Conservation (phyloP, 495 filamentous ascomycete genomes). For the Darksidea phi region DNA sequence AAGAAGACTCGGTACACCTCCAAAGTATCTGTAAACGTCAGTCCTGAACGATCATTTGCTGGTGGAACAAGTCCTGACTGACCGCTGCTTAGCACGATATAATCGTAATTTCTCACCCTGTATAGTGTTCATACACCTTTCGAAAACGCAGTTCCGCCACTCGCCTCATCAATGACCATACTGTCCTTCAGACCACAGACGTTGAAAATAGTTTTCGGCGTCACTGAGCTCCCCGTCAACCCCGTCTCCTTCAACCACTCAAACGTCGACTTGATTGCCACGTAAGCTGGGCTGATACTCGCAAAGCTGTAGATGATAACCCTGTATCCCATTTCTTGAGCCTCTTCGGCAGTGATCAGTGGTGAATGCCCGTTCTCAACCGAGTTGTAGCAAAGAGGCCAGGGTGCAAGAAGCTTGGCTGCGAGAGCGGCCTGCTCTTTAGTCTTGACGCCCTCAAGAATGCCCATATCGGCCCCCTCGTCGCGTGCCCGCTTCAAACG, state of each 20-base stretch:
- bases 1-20: no score
- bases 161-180: slow-evolving; percentile 30
- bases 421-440: slow-evolving; percentile 27
- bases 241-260: slow-evolving; percentile 28
- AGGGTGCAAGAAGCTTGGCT: slow-evolving; percentile 18
- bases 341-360: slow-evolving; percentile 25
- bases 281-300: slow-evolving; percentile 25
- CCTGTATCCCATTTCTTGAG: slow-evolving; percentile 34
- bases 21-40: no score
- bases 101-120: background rate
- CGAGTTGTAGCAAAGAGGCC: slow-evolving; percentile 31
- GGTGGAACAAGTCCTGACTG: background rate
- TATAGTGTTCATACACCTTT: slow-evolving; percentile 17
- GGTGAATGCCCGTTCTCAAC: slow-evolving; percentile 35
- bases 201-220: slow-evolving; percentile 28
- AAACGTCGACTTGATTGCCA: slow-evolving; percentile 23
- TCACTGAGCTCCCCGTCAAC: slow-evolving; percentile 15
- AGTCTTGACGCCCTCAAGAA: slow-evolving; percentile 35
- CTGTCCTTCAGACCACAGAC: slow-evolving; percentile 33
- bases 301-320: slow-evolving; percentile 33
- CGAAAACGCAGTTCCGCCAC: slow-evolving; percentile 35
- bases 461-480: slow-evolving; percentile 35
- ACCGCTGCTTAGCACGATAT: background rate
- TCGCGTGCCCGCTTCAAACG: slow-evolving; percentile 32
- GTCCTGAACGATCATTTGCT: background rate